Percentiles rank a stretch among this genome's conserved stretches.
Evolutionary conservation across 306 rosid genomes (phyloP).

Genomic region (Quercus variabilis): DNA sequence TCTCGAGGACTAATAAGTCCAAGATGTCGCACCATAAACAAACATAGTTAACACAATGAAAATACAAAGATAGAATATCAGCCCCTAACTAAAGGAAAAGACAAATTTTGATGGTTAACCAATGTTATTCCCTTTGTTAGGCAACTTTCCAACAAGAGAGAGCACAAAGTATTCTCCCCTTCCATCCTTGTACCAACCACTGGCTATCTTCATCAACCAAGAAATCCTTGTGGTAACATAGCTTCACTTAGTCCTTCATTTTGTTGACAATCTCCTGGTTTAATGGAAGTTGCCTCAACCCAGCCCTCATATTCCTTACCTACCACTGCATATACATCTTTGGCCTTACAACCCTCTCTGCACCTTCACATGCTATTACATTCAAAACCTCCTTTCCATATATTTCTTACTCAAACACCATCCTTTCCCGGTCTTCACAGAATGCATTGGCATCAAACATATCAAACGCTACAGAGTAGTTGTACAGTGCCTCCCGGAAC

Average conservation of each 20-base stretch:
- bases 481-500: constrained; percentile 21
- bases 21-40: no score
- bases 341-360: constrained; percentile 37
- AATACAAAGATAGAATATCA: no score
- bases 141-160: constrained; percentile 26
- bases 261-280: constrained; percentile 15
- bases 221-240: constrained; percentile 26
- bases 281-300: constrained; percentile 29
- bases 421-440: constrained; percentile 15
- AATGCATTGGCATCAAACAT: constrained; percentile 12
- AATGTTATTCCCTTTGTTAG: no score
- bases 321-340: constrained; percentile 37
- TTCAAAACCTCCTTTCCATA: constrained; percentile 24
- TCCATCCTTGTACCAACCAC: constrained; percentile 44
- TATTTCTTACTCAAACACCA: constrained; percentile 22
- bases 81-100: no score
- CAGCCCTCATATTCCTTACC: constrained; percentile 22
- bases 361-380: constrained; percentile 35
- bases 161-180: constrained; percentile 15
- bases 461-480: constrained; percentile 27
- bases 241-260: background rate
- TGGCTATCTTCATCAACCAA: constrained; percentile 21
- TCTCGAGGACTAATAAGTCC: no score
- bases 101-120: no score
- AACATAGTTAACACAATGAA: no score